Evolutionary conservation across 768 basidiomycete species (phyloP), one percentile per base, ranked within the genome.

Genomic region (Russula dissimulans): DNA sequence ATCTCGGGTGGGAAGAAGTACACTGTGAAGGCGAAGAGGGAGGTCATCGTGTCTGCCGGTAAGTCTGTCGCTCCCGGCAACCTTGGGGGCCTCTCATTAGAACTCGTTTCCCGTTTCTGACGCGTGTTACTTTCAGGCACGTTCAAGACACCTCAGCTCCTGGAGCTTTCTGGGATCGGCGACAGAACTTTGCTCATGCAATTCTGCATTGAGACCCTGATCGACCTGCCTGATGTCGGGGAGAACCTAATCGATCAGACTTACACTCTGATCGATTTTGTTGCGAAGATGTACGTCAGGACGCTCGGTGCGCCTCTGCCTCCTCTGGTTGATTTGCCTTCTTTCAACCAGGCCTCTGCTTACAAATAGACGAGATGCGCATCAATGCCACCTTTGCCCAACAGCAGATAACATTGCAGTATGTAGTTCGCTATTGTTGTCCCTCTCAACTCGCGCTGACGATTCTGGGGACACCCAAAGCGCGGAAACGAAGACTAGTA

Each of bases 181-280:
- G 71, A 76, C 47, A 63, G 64, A 15, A 68, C 57, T 5, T 65
- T 74, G 43, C 67, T 79, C 26, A 61, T 69, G 29, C 59, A 39
- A 10, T 60, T 74, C 41, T 71, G 71, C 6, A 73, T 80, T 52
- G 56, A 67, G n/a, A 64, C 65, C 29, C 59, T 68, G 39, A 57
- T 76, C n/a, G 77, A 78, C 57, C 72, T 78, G 1, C 77, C 77
- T 31, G 74, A 72, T 52, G 78, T 80, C 34, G 77, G 78, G 9
- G 72, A 74, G 65, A 76, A 77, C 62, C 56, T 77, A n/a, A 73
- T 75, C 1, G 64, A 66, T 26, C 63, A 64, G 52, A 64, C 63
- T 0, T 64, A 61, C 41, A 64, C 63, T 11, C 47, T 64, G 26
- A 64, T 62, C n/a, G 63, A 64, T 29, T 64, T 38, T 18, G 17